Evolutionary conservation across 306 rosid species (phyloP), one percentile per base, ranked within the genome.

Genomic region (Argentina anserina): DNA sequence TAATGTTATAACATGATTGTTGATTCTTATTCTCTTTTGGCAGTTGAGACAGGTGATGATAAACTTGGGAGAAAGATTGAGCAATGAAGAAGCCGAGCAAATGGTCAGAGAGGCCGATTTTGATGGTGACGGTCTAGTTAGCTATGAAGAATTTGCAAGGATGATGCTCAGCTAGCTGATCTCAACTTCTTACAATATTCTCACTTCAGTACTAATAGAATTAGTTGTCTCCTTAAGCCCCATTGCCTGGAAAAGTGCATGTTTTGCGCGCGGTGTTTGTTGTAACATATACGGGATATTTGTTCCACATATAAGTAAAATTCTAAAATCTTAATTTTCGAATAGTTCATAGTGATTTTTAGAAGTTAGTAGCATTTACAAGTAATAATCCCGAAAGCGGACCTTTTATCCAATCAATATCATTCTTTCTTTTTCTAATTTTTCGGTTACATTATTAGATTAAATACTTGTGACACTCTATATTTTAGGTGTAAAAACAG

Each of bases 91-190:
- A 65, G 97, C 83, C 11, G 89, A 83, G 47, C 89, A 88, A 41
- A 90, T 90, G 97, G 84, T 90, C 41, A 78, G 67, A 81, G 97
- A 87, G 62, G 97, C 94, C 18, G 97, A 90, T 85, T 60, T 86
- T 65, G 97, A 90, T 46, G 90, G 97, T 5, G 97, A 90, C 76
- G 94, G 97, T 70, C 81, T 67, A 26, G 92, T 90, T 61, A 88
- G 87, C 85, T 88, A 83, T 15, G 90, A 88, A 76, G 97, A 90
- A 76, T 90, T 90, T 65, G 90, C 70, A 11, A 85, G 73, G 67
- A 84, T 88, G 29, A 84, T 88, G 92, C 79, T 69, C 42, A 61
- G 13, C 73, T 6, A 64, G 26, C 45, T 77, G 74, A 68, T 80
- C 66, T 58, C 36, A 53, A 33, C 37, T 49, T 33, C 23, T 18